These are phyloP conservation scores for Phlebopus sp. DNA, from an alignment of 1,284 basidiomycete species.

Conservation along the genomic window DNA sequence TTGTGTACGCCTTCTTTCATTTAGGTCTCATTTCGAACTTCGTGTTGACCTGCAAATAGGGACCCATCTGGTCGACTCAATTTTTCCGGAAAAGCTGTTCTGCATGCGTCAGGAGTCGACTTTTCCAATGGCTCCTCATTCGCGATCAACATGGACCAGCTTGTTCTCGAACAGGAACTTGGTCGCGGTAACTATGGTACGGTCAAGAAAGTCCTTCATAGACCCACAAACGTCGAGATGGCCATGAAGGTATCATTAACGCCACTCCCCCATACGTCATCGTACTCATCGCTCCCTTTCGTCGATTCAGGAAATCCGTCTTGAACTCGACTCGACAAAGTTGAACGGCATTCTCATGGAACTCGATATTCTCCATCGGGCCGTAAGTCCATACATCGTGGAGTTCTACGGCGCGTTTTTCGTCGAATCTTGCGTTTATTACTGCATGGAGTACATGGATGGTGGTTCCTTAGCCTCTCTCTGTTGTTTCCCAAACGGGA, in stretches of 20 bases:
- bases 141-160: constrained; percentile 94
- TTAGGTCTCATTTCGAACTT: constrained; percentile 9
- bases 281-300: constrained; percentile 9
- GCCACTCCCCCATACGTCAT: constrained; percentile 8
- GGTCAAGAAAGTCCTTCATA: constrained; percentile 93
- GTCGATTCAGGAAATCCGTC: constrained; percentile 82
- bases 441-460: constrained; percentile 99
- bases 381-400: constrained; percentile 88
- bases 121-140: constrained; percentile 93
- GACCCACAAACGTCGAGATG: constrained; percentile 93
- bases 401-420: constrained; percentile 99
- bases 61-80: constrained; percentile 94
- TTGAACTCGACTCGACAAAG: constrained; percentile 95
- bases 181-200: constrained; percentile 97
- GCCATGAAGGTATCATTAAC: constrained; percentile 84
- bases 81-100: constrained; percentile 90
- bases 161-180: constrained; percentile 89
- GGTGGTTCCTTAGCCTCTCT: constrained; percentile 92
- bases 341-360: constrained; percentile 98
- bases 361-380: constrained; percentile 95
- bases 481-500: constrained; percentile 38
- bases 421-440: constrained; percentile 97
- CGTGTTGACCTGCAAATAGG: constrained; percentile 38
- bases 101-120: constrained; percentile 92
- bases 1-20: constrained; percentile 66